These are phyloP conservation scores for Taiwanofungus camphoratus DNA, from an alignment of 1,284 basidiomycete species.

Conservation along the genomic window DNA sequence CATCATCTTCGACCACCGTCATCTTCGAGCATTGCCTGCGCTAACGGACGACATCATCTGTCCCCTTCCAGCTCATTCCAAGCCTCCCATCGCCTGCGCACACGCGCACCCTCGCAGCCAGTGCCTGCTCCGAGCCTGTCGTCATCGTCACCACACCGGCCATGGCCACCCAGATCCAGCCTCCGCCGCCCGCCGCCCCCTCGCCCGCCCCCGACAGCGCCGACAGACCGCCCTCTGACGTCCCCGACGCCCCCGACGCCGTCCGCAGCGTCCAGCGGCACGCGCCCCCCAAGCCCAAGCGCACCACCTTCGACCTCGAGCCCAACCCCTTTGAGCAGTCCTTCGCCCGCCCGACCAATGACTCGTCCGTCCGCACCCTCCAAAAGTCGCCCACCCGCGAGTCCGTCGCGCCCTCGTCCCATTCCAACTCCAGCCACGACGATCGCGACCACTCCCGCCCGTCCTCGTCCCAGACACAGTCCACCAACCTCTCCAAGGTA, in stretches of 20 bases:
- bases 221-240: conserved; percentile 5
- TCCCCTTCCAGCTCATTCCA: background rate
- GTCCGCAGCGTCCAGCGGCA: conserved; percentile 6
- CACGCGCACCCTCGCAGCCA: conserved; percentile 2
- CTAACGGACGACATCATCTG: conserved; percentile 15
- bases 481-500: conserved; percentile 9
- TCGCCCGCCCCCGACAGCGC: conserved; percentile 5
- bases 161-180: conserved; percentile 9
- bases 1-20: conserved; percentile 22
- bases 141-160: conserved; percentile 6
- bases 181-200: conserved; percentile 4
- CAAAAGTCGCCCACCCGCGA: conserved; percentile 31
- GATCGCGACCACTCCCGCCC: conserved; percentile 30
- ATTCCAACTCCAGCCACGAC: conserved; percentile 32
- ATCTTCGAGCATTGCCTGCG: conserved; percentile 11
- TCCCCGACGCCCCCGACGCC: conserved; percentile 8
- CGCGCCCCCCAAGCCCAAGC: conserved; percentile 28
- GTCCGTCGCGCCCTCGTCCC: conserved; percentile 34
- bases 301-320: conserved; percentile 77
- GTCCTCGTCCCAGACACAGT: conserved; percentile 15
- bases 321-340: conserved; percentile 97
- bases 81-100: conserved; percentile 1
- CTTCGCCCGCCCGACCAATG: conserved; percentile 57
- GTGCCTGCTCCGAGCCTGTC: conserved; percentile 5
- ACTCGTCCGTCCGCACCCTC: conserved; percentile 40